Evolutionary conservation across 768 basidiomycete genomes (phyloP), one percentile per base, ranked within the genome.

Genomic region (Ephemerocybe angulata): DNA sequence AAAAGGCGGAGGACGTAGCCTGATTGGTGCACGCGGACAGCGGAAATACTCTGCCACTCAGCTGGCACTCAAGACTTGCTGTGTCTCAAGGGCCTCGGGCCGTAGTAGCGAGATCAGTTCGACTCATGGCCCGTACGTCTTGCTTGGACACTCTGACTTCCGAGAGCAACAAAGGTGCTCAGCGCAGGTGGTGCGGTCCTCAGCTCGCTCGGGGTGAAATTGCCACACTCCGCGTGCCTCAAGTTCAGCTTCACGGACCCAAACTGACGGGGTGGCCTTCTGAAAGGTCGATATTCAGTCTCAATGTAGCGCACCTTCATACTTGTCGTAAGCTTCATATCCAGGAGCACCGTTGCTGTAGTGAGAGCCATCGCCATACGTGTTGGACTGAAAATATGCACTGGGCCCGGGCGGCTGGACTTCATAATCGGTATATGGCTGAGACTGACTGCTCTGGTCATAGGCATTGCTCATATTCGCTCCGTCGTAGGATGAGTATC

Each of bases 251-350:
- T 70, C 64, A 65, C 63, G 67, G 51, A 37, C 43, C 19, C 42
- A 59, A 62, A 53, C 64, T 62, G 64, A 62, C 70, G 72, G 38
- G 38, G 70, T 74, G 74, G 74, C 63, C 71, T 66, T 61, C 70
- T 76, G 67, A 70, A 43, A 72, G 64, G 65, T 68, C 68, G 68
- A 63, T 63, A 67, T 76, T 80, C 69, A 83, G 77, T 82, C 81
- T 84, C 73, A 84, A 83, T 70, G 81, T 78, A 86, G 88, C 90
- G 89, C 82, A 93, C 90, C 90, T 92, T 91, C 89, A 75, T 73
- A 80, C 73, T 80, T 82, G 59, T 67, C 60, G 70, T 81, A 87
- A 59, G 76, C 84, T 73, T 87, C 84, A 66, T 75, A 80, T 53
- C 78, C 80, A 57, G 75, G 72, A 67, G 79, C 70, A 46, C 64